Percentiles rank a stretch among this genome's conserved stretches.
Conservation (phyloP, 2,329 filamentous ascomycete species). For the Apiospora aurea region DNA sequence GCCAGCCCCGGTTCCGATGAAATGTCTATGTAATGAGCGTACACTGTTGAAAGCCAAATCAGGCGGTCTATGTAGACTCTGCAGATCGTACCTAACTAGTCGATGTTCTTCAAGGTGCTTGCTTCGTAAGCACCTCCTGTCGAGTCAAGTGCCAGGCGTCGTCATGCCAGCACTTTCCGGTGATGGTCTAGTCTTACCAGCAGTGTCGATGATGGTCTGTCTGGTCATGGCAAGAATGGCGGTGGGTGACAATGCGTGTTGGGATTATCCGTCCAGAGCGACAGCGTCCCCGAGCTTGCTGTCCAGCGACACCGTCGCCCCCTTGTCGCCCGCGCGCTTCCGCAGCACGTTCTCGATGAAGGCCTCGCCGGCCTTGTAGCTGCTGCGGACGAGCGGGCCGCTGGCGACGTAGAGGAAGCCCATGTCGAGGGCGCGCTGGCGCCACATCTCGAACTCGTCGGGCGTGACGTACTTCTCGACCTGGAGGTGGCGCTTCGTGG, state of each 20-base stretch:
- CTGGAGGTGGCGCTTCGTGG: conserved; percentile 96
- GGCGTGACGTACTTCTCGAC: conserved; percentile 96
- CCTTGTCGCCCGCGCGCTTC: conserved; percentile 69
- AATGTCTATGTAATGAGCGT: conserved; percentile 12
- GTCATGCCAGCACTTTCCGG: neutral
- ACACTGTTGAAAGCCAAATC: neutral
- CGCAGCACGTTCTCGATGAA: conserved; percentile 98
- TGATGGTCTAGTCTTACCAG: neutral
- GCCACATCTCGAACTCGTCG: conserved; percentile 90
- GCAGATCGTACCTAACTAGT: neutral
- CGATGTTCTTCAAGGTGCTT: neutral
- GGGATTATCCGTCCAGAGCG: neutral
- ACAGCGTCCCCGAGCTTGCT: conserved; percentile 16
- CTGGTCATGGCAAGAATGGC: too few relatives aligned
- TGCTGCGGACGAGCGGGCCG: conserved; percentile 90
- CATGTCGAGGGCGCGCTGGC: conserved; percentile 87
- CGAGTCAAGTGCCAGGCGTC: neutral
- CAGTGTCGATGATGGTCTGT: neutral
- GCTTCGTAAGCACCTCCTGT: neutral
- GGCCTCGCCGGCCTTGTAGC: conserved; percentile 96
- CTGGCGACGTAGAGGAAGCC: conserved; percentile 97
- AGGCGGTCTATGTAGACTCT: conserved; percentile 3
- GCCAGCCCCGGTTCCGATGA: conserved; percentile 11
- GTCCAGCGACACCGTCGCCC: conserved; percentile 25
- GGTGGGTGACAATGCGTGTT: too few relatives aligned